These are phyloP conservation scores for Apiospora phragmitis DNA, from an alignment of 2,329 filamentous ascomycete species.

Conservation along the genomic window DNA sequence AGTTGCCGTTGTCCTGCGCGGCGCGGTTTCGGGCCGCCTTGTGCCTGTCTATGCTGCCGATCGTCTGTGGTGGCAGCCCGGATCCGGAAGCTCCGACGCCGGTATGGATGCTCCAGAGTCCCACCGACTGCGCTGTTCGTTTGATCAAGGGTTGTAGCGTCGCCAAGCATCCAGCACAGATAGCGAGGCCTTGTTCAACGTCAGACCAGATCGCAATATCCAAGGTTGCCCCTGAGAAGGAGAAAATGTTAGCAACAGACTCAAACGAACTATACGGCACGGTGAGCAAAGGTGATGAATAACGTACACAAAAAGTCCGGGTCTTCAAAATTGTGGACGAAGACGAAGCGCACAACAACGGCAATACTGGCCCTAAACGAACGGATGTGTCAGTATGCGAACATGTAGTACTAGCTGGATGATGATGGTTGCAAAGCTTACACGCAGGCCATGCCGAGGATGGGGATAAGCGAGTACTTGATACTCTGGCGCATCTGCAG, in stretches of 20 bases:
- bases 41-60: conserved; percentile 6
- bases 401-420: too few relatives aligned
- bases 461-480: conserved; percentile 47
- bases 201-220: conserved; percentile 33
- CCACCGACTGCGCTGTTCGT: neutral
- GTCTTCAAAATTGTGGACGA: conserved; percentile 19
- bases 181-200: conserved; percentile 33
- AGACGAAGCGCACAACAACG: conserved; percentile 23
- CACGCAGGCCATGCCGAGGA: conserved; percentile 50
- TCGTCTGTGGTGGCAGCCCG: neutral
- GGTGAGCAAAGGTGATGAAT: neutral
- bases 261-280: neutral
- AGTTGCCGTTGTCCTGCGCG: neutral
- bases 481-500: conserved; percentile 47
- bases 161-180: conserved; percentile 29
- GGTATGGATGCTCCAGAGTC: neutral
- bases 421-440: conserved; percentile 3
- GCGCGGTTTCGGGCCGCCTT: neutral
- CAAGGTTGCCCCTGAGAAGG: conserved; percentile 17
- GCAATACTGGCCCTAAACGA: conserved; percentile 21
- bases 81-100: neutral
- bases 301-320: conserved; percentile 22
- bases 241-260: neutral
- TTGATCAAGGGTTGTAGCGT: conserved; percentile 30
- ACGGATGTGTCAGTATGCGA: neutral